A percentile compares a stretch with the other conserved stretches of the same genome.
phyloP scores from a whole-genome alignment of 768 basidiomycete species.

The Phanerodontia chrysosporium region DNA sequence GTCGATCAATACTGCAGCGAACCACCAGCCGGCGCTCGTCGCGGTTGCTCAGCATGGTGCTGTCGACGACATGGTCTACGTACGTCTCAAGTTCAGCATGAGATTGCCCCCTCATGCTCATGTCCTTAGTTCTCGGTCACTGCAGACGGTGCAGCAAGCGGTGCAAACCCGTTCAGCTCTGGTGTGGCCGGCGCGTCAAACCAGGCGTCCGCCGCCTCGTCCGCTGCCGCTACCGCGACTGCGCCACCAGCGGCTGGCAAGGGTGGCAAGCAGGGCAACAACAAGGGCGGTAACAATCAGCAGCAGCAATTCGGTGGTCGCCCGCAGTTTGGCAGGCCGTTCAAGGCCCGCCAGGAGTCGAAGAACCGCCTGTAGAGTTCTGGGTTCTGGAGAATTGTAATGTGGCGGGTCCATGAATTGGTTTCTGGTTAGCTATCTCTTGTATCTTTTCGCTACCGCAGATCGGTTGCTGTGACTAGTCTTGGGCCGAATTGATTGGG shows the following conservation, averaged over 20 bases:
- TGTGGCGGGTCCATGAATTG: not conserved
- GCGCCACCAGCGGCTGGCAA: not conserved
- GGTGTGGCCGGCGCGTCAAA: not conserved
- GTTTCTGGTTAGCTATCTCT: not conserved
- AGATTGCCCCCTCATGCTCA: no score
- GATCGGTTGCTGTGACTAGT: constrained; percentile 2
- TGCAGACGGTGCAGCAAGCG: constrained; percentile 6
- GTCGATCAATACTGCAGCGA: constrained; percentile 38
- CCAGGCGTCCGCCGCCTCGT: not conserved
- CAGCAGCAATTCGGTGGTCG: no score
- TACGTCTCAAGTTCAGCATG: constrained; percentile 4
- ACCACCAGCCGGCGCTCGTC: constrained; percentile 36
- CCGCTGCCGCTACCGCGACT: not conserved
- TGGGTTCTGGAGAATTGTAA: not conserved
- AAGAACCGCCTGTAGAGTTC: constrained; percentile 4
- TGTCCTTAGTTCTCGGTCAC: constrained; percentile 7
- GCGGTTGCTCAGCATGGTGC: constrained; percentile 35
- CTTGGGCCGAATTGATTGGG: constrained; percentile 6
- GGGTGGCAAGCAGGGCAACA: constrained; percentile 5
- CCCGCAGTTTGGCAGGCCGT: not conserved
- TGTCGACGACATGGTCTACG: constrained; percentile 33
- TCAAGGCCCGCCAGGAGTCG: not conserved
- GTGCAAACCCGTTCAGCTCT: constrained; percentile 19
- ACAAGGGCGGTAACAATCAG: constrained; percentile 9
- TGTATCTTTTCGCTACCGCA: not conserved